These are phyloP conservation scores for Ophiostoma perfectum DNA, from an alignment of 2,329 filamentous ascomycete species.

Conservation along the genomic window DNA sequence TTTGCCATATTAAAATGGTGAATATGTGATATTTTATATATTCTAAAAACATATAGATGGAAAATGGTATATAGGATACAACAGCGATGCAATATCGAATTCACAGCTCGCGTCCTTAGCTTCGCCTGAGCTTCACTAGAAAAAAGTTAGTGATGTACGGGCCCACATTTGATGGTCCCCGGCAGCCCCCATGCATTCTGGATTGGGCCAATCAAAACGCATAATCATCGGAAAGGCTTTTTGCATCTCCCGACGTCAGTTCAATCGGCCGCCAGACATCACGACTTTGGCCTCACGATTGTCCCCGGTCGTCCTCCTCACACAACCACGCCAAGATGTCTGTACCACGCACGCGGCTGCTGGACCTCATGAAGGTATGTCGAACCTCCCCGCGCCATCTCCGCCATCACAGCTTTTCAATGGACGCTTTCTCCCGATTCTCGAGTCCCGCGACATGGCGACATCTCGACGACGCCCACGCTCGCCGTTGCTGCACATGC, in stretches of 20 bases:
- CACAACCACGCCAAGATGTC: slow-evolving; percentile 46
- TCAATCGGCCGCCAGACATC: background rate
- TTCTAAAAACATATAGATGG: background rate
- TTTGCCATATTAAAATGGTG: slow-evolving; percentile 12
- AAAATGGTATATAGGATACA: background rate
- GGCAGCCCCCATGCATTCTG: background rate
- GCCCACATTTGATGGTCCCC: slow-evolving; percentile 3
- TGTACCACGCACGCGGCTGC: slow-evolving; percentile 55
- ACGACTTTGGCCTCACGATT: background rate
- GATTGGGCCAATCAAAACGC: background rate
- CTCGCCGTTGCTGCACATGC: background rate
- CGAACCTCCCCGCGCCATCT: background rate
- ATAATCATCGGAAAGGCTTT: background rate
- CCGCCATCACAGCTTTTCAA: background rate
- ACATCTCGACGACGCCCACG: background rate
- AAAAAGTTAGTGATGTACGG: background rate
- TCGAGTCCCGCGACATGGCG: background rate
- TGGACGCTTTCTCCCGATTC: background rate
- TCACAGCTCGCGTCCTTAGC: slow-evolving; percentile 5
- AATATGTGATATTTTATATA: background rate
- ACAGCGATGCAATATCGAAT: background rate
- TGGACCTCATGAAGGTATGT: slow-evolving; percentile 73
- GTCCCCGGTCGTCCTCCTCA: background rate
- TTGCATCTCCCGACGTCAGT: slow-evolving; percentile 17
- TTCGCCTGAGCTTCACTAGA: background rate